These are phyloP conservation scores for Geotrichum macrosporum DNA, from an alignment of 1,139 yeast genomes.

Conservation along the genomic window DNA sequence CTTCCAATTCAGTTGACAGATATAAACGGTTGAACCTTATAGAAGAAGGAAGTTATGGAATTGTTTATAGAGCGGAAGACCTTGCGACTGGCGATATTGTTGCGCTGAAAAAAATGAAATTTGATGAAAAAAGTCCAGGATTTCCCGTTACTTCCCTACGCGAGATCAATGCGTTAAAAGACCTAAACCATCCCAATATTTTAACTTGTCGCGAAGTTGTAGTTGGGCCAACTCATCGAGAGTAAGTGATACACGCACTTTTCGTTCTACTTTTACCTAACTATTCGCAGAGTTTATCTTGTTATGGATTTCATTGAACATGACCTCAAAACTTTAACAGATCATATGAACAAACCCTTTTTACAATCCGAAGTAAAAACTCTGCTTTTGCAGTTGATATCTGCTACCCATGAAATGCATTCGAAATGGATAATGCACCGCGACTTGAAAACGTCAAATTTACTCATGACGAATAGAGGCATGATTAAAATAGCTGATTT, in stretches of 20 bases:
- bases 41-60: conserved; percentile 48
- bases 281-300: conserved; percentile 27
- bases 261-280: not conserved
- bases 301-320: conserved; percentile 38
- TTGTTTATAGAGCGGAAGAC: conserved; percentile 50
- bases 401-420: conserved; percentile 42
- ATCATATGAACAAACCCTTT: conserved; percentile 29
- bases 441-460: conserved; percentile 64
- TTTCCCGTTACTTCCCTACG: conserved; percentile 84
- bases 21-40: conserved; percentile 33
- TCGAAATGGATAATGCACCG: conserved; percentile 56
- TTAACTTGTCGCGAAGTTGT: conserved; percentile 68
- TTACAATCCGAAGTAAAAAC: conserved; percentile 35
- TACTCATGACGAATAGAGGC: conserved; percentile 51
- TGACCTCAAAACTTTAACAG: conserved; percentile 31
- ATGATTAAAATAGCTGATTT: conserved; percentile 56
- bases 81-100: conserved; percentile 49
- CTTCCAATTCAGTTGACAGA: conserved; percentile 4
- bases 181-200: conserved; percentile 57
- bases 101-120: conserved; percentile 58
- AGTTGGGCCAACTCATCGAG: conserved; percentile 34
- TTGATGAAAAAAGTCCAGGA: conserved; percentile 53
- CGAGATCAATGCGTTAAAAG: conserved; percentile 68
- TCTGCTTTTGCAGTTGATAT: conserved; percentile 32
- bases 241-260: conserved; percentile 22